phyloP scores from a whole-genome alignment of 768 basidiomycete genomes.

The Omphalotus guepiniiformis region DNA sequence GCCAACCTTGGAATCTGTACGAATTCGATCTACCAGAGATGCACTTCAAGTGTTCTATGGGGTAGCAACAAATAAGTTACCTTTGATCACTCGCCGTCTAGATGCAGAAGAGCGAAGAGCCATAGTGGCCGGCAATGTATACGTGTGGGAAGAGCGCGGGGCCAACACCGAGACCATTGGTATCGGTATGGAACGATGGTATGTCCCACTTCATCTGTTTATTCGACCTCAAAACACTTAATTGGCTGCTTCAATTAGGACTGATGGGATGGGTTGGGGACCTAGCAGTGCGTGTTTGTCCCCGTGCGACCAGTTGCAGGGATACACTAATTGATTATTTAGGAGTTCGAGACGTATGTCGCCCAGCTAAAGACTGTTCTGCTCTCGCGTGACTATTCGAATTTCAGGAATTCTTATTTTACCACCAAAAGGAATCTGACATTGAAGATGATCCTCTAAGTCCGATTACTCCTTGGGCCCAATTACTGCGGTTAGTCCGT shows the following conservation, averaged over 20 bases:
- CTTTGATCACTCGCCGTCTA: conserved; percentile 75
- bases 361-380: conserved; percentile 26
- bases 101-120: conserved; percentile 78
- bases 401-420: conserved; percentile 75
- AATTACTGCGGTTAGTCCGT: conserved; percentile 57
- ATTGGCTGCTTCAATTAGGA: conserved; percentile 27
- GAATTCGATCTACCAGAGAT: conserved; percentile 74
- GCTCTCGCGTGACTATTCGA: conserved; percentile 40
- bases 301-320: conserved; percentile 8
- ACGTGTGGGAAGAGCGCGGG: conserved; percentile 86
- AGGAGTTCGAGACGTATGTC: conserved; percentile 52
- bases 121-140: conserved; percentile 74
- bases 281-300: conserved; percentile 64
- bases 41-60: conserved; percentile 81
- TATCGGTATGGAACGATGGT: conserved; percentile 85
- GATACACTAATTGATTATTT: conserved; percentile 6
- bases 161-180: conserved; percentile 80
- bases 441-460: conserved; percentile 48
- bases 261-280: conserved; percentile 78
- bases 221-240: neutral
- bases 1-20: conserved; percentile 71
- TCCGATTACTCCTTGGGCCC: conserved; percentile 70
- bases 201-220: conserved; percentile 13
- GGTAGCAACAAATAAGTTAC: conserved; percentile 62
- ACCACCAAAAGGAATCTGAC: conserved; percentile 75